Base-by-base conservation (phyloP, 1,284 basidiomycete species). In the Chondrostereum purpureum region DNA sequence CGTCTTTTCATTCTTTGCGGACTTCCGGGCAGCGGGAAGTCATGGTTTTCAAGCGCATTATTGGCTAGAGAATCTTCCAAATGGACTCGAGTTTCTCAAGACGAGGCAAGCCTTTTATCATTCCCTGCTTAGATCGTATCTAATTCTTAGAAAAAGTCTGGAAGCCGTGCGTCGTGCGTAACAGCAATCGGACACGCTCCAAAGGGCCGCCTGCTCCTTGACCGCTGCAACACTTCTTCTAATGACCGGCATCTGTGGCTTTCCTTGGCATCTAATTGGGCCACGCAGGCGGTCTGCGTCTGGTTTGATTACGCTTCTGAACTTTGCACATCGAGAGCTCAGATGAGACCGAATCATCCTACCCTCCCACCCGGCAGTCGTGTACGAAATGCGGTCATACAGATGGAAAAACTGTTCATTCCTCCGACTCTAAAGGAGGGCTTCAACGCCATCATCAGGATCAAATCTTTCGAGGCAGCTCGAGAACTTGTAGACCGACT, bases 21-120 rank as follows among this genome's bases (percentile, higher is more conserved):
- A 4, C 66, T 78, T 2, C 77, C 79, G 1, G 80, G 78, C 1
- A 73, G 77, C 2, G 79, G 79, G 31, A 82, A 82, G 58, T 75
- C 76, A 3, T 77, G 71, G 68, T 68, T 80, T 44, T 65, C 72
- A 1, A 64, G 65, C 13, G 64, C 70, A 0, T 55, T 81, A 18
- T 48, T 71, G 4, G 67, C 68, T 8, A 65, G 78, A 17, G 63
- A 75, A 47, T 62, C 66, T 4, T 52, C 49, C 11, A 58, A 60
- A 3, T 75, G 73, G 71, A 59, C 56, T 4, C 59, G 67, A 40
- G 70, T 79, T 21, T 75, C 72, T 6, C 78, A 80, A 55, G 79
- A 82, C 55, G 77, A 79, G 8, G 59, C n/a, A 31, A 31, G 8
- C n/a, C 27, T 31, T n/a, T n/a, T n/a, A 8, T 31, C 27, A n/a